Evolutionary conservation across 176 grass and related monocot species (phyloP), one percentile per base, ranked within the genome.

Genomic region (Ensete ventricosum): DNA sequence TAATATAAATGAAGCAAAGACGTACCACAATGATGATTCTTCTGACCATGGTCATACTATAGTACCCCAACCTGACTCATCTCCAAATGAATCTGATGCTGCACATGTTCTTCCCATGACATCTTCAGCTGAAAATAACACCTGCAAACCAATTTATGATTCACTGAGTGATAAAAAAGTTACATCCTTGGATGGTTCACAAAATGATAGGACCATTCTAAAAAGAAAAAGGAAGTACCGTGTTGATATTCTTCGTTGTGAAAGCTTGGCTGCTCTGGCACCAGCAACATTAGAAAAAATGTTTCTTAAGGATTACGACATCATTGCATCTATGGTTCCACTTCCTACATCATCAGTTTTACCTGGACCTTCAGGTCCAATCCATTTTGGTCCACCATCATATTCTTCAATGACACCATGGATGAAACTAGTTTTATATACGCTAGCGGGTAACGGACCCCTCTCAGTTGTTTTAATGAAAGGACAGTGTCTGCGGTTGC

Each of bases 391-490:
- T 24, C 88, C 95, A 78, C 90, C 90, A 62, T 93, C 88, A 14
- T 98, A 98, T 84, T 87, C 90, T 77, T 89, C 86, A 29, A 89
- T 91, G 90, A 93, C 95, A 81, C 88, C 95, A 82, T 98, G 95
- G 95, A 89, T 98, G 95, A 98, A 98, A 68, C 78, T 98, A 71
- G 88, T 91, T 54, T 81, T 98, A 80, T 98, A 98, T 82, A 91
- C 84, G 48, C 73, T 84, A 9, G 80, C 86, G 57, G 60, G 76
- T 74, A 94, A 81, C 77, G 95, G 95, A 87, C 95, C 95, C n/a
- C 43, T 98, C 24, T 94, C 95, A 84, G 76, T 89, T 82, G 82
- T 94, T 81, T 87, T 98, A 34, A 93, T 89, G 88, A 94, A 90
- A 92, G 95, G 95, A 62, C 90, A 93, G 63, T 86, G 84, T 49